Evolutionary conservation across 1,284 basidiomycete genomes (phyloP), one percentile per base, ranked within the genome.

Genomic region (Omphalotus olearius): DNA sequence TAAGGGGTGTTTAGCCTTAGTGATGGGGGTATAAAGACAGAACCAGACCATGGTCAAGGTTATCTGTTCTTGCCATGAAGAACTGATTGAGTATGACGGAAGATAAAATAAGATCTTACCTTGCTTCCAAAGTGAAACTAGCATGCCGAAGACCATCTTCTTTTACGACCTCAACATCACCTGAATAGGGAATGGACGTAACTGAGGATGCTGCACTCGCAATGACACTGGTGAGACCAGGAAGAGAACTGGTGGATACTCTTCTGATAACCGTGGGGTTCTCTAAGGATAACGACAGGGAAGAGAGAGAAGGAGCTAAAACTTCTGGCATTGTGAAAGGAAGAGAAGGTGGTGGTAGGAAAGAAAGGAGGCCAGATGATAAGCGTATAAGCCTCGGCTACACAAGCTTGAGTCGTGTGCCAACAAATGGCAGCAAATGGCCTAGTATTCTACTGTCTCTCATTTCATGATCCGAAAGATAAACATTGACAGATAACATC

Each of bases 141-240:
- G 79, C 75, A 69, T 93, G 85, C 37, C 73, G 72, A 42, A 94
- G 63, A 9, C 85, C 88, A 47, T 85, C 79, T 52, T 82, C 76
- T 6, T 68, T 72, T 14, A 79, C 73, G 23, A 72, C 68, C 55
- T 79, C 75, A 2, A 66, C 63, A 33, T 72, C 69, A 38, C 60
- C 70, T 13, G 72, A 60, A 40, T 77, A 70, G n/a, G 64, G 65
- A 44, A 76, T 69, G 37, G 74, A 72, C 10, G 69, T 60, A 26
- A 69, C 67, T 1, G 74, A 75, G 28, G 72, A 69, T 36, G 73
- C 61, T 14, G 69, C 60, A 30, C 62, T 65, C 41, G 64, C 60
- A 36, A 71, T 57, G 28, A 67, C 57, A 51, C 62, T 62, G 10
- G 65, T 65, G 56, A 71, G 50, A 38, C 59, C 68, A 36, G 70